A percentile compares a stretch with the other conserved stretches of the same genome.
phyloP scores from a whole-genome alignment of 768 basidiomycete genomes.

The Boletellus sp. region DNA sequence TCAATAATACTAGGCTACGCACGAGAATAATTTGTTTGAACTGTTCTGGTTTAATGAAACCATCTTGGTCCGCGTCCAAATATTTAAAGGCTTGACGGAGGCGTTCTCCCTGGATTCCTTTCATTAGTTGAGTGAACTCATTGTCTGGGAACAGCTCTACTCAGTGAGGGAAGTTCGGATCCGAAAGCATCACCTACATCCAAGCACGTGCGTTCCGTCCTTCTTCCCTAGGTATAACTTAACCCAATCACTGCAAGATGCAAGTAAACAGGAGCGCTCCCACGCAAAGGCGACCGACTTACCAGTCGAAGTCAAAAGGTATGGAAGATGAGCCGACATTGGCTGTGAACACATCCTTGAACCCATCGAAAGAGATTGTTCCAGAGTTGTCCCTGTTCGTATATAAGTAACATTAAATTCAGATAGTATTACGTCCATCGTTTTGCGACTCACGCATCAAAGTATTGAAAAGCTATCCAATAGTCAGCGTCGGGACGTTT shows the following conservation, averaged over 20 bases:
- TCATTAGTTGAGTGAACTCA: conserved; percentile 98
- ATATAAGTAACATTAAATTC: conserved; percentile 8
- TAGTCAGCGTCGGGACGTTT: conserved; percentile 97
- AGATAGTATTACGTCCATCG: not conserved
- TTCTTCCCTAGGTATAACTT: conserved; percentile 93
- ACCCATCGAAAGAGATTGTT: conserved; percentile 88
- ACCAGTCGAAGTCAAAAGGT: conserved; percentile 96
- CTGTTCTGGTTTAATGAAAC: conserved; percentile 89
- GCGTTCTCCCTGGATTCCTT: conserved; percentile 96
- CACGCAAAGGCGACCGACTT: conserved; percentile 12
- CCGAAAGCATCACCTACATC: conserved; percentile 55
- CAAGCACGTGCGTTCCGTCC: conserved; percentile 85
- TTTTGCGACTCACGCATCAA: conserved; percentile 74
- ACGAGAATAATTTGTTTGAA: conserved; percentile 95
- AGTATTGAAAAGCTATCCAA: conserved; percentile 94
- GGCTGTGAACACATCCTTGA: conserved; percentile 85
- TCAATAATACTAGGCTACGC: conserved; percentile 23
- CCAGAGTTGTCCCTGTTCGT: conserved; percentile 78
- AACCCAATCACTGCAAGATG: conserved; percentile 75
- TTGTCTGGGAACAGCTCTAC: conserved; percentile 51
- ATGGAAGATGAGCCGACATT: conserved; percentile 77
- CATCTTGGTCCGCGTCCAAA: conserved; percentile 86
- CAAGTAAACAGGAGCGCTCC: conserved; percentile 1
- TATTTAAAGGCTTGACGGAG: conserved; percentile 93
- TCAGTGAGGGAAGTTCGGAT: conserved; percentile 6